These are phyloP conservation scores for Coffea eugenioides DNA, from an alignment of 257 asterid genomes.

Conservation along the genomic window DNA sequence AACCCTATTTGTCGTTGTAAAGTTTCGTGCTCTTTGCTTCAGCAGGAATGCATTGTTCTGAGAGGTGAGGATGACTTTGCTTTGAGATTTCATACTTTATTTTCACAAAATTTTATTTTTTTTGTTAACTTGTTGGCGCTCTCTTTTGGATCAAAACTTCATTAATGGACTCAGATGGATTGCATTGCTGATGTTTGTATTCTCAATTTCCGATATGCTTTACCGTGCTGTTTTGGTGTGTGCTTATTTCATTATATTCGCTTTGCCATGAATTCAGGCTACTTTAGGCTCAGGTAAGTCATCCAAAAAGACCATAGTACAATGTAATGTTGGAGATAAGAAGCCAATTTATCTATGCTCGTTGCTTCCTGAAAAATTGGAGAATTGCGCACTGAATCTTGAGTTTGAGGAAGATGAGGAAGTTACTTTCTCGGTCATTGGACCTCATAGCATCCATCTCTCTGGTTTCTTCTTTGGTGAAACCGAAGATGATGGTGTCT, in stretches of 20 bases:
- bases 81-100: not conserved
- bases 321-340: conserved; percentile 76
- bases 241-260: not conserved
- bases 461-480: conserved; percentile 81
- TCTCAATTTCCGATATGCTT: not conserved
- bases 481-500: conserved; percentile 38
- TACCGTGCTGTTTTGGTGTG: not conserved
- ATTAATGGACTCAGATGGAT: no score
- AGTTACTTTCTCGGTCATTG: conserved; percentile 68
- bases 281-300: conserved; percentile 70
- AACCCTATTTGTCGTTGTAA: not conserved
- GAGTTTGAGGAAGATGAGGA: conserved; percentile 89
- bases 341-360: conserved; percentile 73
- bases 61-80: not conserved
- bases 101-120: not conserved
- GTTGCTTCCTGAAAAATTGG: conserved; percentile 65
- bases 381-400: conserved; percentile 69
- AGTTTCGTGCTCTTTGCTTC: not conserved
- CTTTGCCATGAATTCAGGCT: conserved; percentile 47
- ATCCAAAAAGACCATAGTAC: conserved; percentile 59
- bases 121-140: not conserved
- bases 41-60: not conserved
- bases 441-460: conserved; percentile 76
- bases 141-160: not conserved
- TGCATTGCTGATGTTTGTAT: not conserved